Conservation (phyloP, 352 stramenopile species). For the Aphanomyces cochlioides region DNA sequence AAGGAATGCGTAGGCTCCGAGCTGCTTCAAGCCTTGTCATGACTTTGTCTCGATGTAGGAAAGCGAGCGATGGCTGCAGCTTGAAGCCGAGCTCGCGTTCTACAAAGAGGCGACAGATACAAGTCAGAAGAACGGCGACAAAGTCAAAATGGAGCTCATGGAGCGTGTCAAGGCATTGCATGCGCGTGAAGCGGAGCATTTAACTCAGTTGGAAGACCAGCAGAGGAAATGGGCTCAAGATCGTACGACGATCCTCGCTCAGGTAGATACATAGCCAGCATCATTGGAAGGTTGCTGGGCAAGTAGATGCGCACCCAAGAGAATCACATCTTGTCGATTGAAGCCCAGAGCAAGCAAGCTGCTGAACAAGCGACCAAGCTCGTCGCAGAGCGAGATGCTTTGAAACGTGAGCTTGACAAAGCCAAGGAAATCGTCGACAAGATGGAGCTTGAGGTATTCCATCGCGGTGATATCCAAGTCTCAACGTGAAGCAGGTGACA, state of each 20-base stretch:
- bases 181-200: conserved; percentile 46
- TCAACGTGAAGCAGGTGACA: no score
- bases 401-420: background rate
- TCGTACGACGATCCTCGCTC: conserved; percentile 46
- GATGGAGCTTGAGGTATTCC: background rate
- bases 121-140: conserved; percentile 49
- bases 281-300: background rate
- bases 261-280: conserved; percentile 28
- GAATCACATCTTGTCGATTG: background rate
- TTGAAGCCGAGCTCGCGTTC: conserved; percentile 59
- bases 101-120: conserved; percentile 47
- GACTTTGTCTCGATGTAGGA: conserved; percentile 37
- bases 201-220: conserved; percentile 53
- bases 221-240: conserved; percentile 55
- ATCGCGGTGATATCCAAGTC: background rate
- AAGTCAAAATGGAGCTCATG: conserved; percentile 53
- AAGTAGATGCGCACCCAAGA: conserved; percentile 8
- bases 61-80: conserved; percentile 41
- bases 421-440: background rate
- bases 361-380: background rate
- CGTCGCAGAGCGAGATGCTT: background rate
- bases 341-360: conserved; percentile 4
- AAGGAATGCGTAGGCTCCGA: conserved; percentile 43
- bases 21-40: conserved; percentile 52
- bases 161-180: conserved; percentile 53